These are phyloP conservation scores for Penicillium alfredii DNA, from an alignment of 495 filamentous ascomycete genomes.

Conservation along the genomic window DNA sequence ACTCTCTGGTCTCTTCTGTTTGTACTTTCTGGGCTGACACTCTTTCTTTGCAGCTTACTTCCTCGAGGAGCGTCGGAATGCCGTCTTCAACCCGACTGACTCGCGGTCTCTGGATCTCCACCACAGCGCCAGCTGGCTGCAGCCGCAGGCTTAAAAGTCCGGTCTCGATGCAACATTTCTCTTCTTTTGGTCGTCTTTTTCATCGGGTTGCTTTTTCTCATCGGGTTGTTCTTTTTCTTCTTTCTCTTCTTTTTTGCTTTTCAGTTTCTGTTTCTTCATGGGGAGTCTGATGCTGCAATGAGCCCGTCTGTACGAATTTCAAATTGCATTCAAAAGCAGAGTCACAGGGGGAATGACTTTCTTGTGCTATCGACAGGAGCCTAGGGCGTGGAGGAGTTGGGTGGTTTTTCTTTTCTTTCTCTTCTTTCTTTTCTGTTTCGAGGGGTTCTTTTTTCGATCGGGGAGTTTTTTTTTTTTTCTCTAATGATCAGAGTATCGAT, in stretches of 20 bases:
- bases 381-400: no score
- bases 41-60: constrained; percentile 25
- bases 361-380: no score
- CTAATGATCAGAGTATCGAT: no score
- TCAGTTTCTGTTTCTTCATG: no score
- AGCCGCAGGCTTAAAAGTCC: constrained; percentile 21
- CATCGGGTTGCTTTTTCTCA: constrained; percentile 4
- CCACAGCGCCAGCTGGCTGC: constrained; percentile 57
- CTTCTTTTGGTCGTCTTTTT: constrained; percentile 6
- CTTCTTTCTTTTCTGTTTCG: constrained; percentile 3
- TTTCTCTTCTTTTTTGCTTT: no score
- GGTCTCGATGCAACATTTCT: constrained; percentile 6
- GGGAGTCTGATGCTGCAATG: no score
- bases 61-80: constrained; percentile 41
- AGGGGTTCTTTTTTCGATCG: constrained; percentile 1
- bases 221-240: constrained; percentile 5
- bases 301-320: no score
- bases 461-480: constrained; percentile 8
- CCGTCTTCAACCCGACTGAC: constrained; percentile 55
- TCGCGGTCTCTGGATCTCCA: constrained; percentile 62
- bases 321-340: no score
- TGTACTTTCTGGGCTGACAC: constrained; percentile 1
- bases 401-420: constrained; percentile 30
- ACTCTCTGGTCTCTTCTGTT: background rate
- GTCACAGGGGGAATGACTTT: no score